Percentiles rank a stretch among this genome's conserved stretches.
These are phyloP conservation scores for Penicillium canariense DNA, from an alignment of 495 filamentous ascomycete species.

Conservation along the genomic window DNA sequence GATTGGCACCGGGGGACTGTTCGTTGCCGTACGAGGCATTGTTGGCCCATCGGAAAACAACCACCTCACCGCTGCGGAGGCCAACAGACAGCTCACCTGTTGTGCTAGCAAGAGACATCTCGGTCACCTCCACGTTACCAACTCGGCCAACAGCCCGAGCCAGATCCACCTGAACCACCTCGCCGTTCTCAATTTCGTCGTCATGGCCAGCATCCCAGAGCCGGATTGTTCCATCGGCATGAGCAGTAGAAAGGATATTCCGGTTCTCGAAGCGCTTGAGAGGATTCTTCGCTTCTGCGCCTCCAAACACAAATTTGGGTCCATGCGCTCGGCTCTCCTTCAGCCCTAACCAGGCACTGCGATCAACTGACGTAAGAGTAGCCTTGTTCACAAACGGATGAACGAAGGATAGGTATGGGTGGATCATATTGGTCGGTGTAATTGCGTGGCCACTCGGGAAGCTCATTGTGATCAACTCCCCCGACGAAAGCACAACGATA, in stretches of 20 bases:
- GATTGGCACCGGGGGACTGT: constrained; percentile 51
- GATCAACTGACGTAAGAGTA: constrained; percentile 63
- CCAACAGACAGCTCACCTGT: constrained; percentile 85
- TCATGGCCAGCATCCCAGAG: constrained; percentile 88
- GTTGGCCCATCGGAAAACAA: constrained; percentile 81
- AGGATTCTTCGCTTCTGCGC: constrained; percentile 62
- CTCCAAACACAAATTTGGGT: constrained; percentile 72
- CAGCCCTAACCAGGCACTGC: constrained; percentile 86
- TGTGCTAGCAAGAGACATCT: constrained; percentile 69
- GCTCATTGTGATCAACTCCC: constrained; percentile 82
- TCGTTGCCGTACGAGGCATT: constrained; percentile 65
- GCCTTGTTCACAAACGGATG: constrained; percentile 82
- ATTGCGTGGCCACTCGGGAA: constrained; percentile 92
- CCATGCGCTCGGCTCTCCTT: constrained; percentile 70
- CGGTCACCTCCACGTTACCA: constrained; percentile 72
- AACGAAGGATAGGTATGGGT: constrained; percentile 75
- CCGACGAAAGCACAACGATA: constrained; percentile 73
- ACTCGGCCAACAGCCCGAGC: constrained; percentile 75
- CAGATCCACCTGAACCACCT: constrained; percentile 80
- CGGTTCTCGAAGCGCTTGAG: constrained; percentile 75
- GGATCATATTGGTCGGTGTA: constrained; percentile 84
- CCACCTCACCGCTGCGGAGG: constrained; percentile 73
- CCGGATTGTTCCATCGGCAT: constrained; percentile 82
- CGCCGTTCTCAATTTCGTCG: constrained; percentile 88
- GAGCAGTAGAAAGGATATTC: constrained; percentile 76